Conservation (phyloP, 1,284 basidiomycete species). For the Coniferiporia sulphurascens region DNA sequence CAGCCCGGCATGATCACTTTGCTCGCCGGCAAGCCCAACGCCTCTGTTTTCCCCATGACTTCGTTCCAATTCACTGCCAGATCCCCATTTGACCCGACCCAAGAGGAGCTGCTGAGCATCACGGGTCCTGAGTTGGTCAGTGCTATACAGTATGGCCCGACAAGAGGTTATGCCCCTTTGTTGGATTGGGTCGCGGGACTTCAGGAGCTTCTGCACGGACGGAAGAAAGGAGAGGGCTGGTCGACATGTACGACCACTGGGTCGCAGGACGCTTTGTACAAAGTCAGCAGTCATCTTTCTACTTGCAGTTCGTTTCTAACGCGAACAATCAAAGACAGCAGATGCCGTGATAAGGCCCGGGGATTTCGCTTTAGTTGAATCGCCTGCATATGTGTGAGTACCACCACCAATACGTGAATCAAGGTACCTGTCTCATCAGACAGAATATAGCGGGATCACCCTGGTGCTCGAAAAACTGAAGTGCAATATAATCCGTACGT, state of each 20-base stretch:
- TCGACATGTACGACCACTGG: constrained; percentile 74
- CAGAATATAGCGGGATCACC: background rate
- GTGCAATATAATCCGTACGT: constrained; percentile 1
- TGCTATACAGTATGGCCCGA: constrained; percentile 76
- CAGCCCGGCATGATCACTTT: constrained; percentile 81
- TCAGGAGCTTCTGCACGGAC: constrained; percentile 61
- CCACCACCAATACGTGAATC: no score
- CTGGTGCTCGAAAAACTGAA: constrained; percentile 10
- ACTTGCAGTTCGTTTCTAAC: background rate
- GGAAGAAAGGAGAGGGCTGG: constrained; percentile 58
- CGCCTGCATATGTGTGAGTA: constrained; percentile 77
- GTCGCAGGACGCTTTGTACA: constrained; percentile 85
- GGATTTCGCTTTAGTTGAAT: constrained; percentile 51
- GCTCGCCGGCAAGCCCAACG: constrained; percentile 85
- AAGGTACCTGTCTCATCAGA: no score
- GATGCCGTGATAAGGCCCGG: constrained; percentile 44
- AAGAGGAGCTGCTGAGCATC: constrained; percentile 43
- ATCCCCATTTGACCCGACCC: constrained; percentile 36
- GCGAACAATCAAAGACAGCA: constrained; percentile 34
- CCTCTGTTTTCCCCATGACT: constrained; percentile 83
- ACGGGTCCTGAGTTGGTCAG: constrained; percentile 55
- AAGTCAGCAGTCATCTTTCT: constrained; percentile 41
- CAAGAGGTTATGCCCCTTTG: constrained; percentile 62
- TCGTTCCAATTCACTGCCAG: constrained; percentile 58
- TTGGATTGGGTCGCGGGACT: constrained; percentile 62